phyloP scores from a whole-genome alignment of 805 yeast genomes.

The Candida maltosa region DNA sequence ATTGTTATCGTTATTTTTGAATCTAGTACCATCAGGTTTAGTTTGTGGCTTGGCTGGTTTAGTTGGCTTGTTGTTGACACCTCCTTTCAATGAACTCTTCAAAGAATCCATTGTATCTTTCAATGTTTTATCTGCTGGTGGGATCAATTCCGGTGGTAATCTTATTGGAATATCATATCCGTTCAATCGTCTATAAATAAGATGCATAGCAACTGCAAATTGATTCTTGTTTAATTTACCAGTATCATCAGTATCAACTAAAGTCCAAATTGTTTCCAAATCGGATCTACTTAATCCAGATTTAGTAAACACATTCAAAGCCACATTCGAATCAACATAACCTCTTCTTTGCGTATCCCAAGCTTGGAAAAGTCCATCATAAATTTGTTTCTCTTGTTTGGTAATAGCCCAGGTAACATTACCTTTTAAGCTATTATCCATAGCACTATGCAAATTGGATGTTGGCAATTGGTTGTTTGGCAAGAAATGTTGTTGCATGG shows the following conservation, averaged over 20 bases:
- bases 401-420: conserved; percentile 81
- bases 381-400: conserved; percentile 80
- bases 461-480: conserved; percentile 44
- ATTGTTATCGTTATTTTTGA: conserved; percentile 72
- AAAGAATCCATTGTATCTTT: conserved; percentile 68
- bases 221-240: conserved; percentile 87
- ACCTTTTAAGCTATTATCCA: conserved; percentile 43
- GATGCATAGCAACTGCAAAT: conserved; percentile 95
- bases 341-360: conserved; percentile 78
- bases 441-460: conserved; percentile 37
- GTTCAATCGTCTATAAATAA: conserved; percentile 84
- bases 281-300: conserved; percentile 85
- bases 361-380: conserved; percentile 82
- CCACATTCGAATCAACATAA: conserved; percentile 71
- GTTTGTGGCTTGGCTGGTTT: conserved; percentile 11
- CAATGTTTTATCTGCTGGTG: conserved; percentile 76
- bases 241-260: conserved; percentile 77
- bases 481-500: conserved; percentile 64
- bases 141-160: conserved; percentile 85
- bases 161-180: conserved; percentile 81
- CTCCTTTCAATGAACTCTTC: conserved; percentile 57
- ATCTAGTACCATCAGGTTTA: conserved; percentile 27
- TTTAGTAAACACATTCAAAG: conserved; percentile 83
- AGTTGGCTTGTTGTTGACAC: conserved; percentile 23
- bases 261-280: conserved; percentile 86